Percentiles rank a stretch among this genome's conserved stretches.
phyloP scores from a whole-genome alignment of 1,284 basidiomycete genomes.

The Clitocybe nebularis region DNA sequence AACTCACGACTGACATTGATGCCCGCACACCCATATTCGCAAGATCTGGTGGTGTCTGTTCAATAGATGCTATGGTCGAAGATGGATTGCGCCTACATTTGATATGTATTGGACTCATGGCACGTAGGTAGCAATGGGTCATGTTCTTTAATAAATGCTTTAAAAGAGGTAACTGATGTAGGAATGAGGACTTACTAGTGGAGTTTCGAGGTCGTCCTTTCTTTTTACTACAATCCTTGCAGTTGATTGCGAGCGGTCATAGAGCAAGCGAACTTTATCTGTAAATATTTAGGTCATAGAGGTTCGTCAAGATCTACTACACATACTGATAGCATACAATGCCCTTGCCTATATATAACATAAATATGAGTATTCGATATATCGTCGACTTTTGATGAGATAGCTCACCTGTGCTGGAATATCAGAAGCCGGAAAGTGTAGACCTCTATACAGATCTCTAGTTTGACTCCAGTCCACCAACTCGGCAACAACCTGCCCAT shows the following conservation, averaged over 20 bases:
- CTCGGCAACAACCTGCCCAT: constrained; percentile 80
- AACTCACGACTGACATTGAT: constrained; percentile 77
- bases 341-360: constrained; percentile 35
- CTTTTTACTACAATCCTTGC: constrained; percentile 73
- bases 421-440: constrained; percentile 65
- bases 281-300: background rate
- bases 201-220: constrained; percentile 65
- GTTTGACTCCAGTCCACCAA: constrained; percentile 81
- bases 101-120: constrained; percentile 89
- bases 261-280: constrained; percentile 83
- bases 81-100: constrained; percentile 56
- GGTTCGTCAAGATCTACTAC: background rate
- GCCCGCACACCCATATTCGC: constrained; percentile 81
- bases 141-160: constrained; percentile 51
- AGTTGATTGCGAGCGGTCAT: constrained; percentile 75
- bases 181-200: constrained; percentile 44
- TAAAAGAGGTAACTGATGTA: background rate
- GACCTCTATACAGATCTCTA: constrained; percentile 73
- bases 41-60: constrained; percentile 45
- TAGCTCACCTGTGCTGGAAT: constrained; percentile 52
- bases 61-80: constrained; percentile 1
- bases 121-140: constrained; percentile 84
- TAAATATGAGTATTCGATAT: background rate
- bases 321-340: constrained; percentile 43
- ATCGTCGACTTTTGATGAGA: constrained; percentile 1